These are phyloP conservation scores for Corylus americana DNA, from an alignment of 306 rosid species.

Conservation along the genomic window DNA sequence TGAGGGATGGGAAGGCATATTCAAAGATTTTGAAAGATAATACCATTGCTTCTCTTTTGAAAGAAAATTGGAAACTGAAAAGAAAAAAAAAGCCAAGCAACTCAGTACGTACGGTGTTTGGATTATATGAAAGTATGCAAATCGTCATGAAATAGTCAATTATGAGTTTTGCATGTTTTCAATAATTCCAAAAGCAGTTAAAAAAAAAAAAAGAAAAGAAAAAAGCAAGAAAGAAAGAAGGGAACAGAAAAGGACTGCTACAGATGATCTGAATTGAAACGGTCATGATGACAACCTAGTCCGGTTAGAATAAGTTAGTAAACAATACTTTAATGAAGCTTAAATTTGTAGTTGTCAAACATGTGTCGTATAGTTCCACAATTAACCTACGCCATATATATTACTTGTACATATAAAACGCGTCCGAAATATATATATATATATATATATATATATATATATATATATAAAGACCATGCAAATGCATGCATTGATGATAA, in stretches of 20 bases:
- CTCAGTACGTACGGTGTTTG: no score
- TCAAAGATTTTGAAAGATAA: background rate
- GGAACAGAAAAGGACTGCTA: background rate
- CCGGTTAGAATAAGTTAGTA: constrained; percentile 10
- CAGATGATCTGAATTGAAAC: background rate
- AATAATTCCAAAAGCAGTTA: background rate
- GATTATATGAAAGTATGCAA: background rate
- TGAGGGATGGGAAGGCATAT: background rate
- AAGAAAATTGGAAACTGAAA: background rate
- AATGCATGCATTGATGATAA: constrained; percentile 45
- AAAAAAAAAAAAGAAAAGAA: background rate
- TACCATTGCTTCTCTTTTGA: background rate
- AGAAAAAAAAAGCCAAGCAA: background rate
- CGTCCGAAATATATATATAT: background rate
- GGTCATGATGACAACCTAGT: background rate
- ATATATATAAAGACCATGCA: background rate
- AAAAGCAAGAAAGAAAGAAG: background rate
- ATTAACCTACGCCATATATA: background rate
- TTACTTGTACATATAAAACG: background rate
- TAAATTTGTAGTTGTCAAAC: constrained; percentile 2
- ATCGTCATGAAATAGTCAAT: background rate
- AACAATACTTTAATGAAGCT: constrained; percentile 6
- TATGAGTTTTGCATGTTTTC: background rate
- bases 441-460: background rate
- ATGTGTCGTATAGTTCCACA: constrained; percentile 1